Evolutionary conservation across 2,329 filamentous ascomycete species (phyloP).

Genomic region (Dactylellina leptospora): DNA sequence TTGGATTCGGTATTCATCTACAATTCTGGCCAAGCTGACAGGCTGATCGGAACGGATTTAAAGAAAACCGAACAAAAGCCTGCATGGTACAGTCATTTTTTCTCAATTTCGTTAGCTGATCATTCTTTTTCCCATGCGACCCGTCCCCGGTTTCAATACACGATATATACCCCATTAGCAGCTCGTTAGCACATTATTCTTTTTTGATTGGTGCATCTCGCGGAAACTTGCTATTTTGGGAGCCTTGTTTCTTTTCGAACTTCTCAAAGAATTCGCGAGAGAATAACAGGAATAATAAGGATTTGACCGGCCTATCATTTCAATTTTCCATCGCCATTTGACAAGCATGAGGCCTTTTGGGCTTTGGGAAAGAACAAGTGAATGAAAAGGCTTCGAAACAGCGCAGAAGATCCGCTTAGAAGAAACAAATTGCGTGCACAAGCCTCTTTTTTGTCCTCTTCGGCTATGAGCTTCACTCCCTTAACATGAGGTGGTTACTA

Average conservation of each 20-base stretch:
- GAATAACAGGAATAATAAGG: neutral
- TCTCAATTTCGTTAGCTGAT: constrained; percentile 39
- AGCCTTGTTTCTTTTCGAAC: constrained; percentile 9
- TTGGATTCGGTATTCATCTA: constrained; percentile 20
- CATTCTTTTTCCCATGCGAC: constrained; percentile 7
- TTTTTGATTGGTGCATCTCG: constrained; percentile 26
- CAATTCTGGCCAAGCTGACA: constrained; percentile 22
- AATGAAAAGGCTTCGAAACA: neutral
- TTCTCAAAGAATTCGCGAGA: constrained; percentile 7
- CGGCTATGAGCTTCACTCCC: neutral
- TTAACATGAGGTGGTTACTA: constrained; percentile 8
- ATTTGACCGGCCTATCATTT: constrained; percentile 3
- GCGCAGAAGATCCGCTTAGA: neutral
- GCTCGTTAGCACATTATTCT: constrained; percentile 10
- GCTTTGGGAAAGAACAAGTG: neutral
- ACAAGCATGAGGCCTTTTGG: neutral
- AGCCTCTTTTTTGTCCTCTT: constrained; percentile 10
- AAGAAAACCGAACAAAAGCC: constrained; percentile 45
- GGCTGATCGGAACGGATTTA: constrained; percentile 52
- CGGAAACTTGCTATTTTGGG: constrained; percentile 20
- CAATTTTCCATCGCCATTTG: neutral
- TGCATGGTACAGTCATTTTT: constrained; percentile 30
- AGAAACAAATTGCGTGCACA: neutral
- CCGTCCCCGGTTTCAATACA: constrained; percentile 18
- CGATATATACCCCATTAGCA: constrained; percentile 27